phyloP scores from a whole-genome alignment of 2,329 filamentous ascomycete genomes.

The Hypomyces rosellus region DNA sequence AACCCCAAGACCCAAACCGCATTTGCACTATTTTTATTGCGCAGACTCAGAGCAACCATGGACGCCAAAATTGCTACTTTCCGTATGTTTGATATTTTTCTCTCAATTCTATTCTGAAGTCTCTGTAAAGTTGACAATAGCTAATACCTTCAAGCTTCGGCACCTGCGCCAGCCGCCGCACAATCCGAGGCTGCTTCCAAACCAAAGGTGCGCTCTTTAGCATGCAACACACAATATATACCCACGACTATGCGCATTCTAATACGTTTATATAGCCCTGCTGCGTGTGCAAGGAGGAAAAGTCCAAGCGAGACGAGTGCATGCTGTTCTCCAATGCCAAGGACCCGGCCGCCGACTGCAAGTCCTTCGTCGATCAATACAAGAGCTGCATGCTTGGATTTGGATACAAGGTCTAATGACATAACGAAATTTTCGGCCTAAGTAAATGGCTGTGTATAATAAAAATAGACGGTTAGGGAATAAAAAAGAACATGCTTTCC shows the following conservation, averaged over 20 bases:
- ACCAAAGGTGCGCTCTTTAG: constrained; percentile 33
- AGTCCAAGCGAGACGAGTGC: constrained; percentile 88
- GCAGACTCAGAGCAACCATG: constrained; percentile 23
- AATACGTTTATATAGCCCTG: constrained; percentile 59
- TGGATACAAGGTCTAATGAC: constrained; percentile 65
- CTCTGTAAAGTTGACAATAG: constrained; percentile 9
- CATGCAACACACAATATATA: background rate
- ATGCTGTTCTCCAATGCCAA: constrained; percentile 91
- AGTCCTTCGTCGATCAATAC: constrained; percentile 77
- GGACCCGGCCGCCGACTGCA: constrained; percentile 79
- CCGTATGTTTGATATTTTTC: constrained; percentile 17
- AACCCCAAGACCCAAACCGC: constrained; percentile 1
- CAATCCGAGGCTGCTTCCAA: constrained; percentile 30
- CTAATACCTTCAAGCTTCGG: constrained; percentile 15
- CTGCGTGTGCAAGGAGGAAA: constrained; percentile 96
- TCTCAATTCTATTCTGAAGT: background rate
- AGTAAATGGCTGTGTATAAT: constrained; percentile 19
- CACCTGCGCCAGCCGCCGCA: constrained; percentile 20
- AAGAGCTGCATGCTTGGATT: constrained; percentile 87
- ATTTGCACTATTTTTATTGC: constrained; percentile 2
- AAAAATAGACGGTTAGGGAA: constrained; percentile 15
- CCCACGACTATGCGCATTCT: too few relatives aligned
- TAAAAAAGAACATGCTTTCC: constrained; percentile 16
- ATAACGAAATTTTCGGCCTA: background rate
- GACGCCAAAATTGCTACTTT: constrained; percentile 24